Conservation (phyloP, 768 basidiomycete species). For the Boletus sensibilis region DNA sequence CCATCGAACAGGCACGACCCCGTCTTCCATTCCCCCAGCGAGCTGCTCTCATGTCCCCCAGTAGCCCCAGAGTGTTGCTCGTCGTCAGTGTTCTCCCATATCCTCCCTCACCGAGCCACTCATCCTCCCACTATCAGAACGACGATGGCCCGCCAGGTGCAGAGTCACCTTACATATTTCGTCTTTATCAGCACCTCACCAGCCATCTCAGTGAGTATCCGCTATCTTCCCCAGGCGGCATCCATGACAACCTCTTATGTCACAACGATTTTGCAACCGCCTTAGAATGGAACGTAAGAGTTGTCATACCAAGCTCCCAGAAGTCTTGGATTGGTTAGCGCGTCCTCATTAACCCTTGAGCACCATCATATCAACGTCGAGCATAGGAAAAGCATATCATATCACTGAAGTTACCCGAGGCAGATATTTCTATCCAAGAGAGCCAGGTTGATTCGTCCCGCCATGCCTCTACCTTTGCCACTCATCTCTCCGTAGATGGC, state of each 20-base stretch:
- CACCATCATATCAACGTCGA: not conserved
- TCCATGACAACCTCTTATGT: slow-evolving; percentile 12
- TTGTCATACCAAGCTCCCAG: slow-evolving; percentile 76
- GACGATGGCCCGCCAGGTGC: slow-evolving; percentile 79
- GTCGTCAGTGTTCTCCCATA: slow-evolving; percentile 37
- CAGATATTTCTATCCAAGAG: slow-evolving; percentile 72
- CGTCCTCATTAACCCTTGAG: not conserved
- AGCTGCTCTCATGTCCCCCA: slow-evolving; percentile 7
- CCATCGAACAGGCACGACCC: not conserved
- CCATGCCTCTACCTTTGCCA: not conserved
- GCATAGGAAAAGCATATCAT: slow-evolving; percentile 73
- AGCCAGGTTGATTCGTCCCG: slow-evolving; percentile 39
- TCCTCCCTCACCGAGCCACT: not conserved
- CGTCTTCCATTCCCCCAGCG: not conserved
- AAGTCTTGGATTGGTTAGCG: slow-evolving; percentile 83
- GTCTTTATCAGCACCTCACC: slow-evolving; percentile 62
- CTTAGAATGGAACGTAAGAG: slow-evolving; percentile 75
- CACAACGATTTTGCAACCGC: not conserved
- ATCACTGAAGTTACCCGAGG: slow-evolving; percentile 72
- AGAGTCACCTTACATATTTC: slow-evolving; percentile 75
- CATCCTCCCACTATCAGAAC: slow-evolving; percentile 47
- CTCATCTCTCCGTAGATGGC: slow-evolving; percentile 37
- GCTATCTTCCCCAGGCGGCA: not conserved
- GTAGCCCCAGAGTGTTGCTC: slow-evolving; percentile 37
- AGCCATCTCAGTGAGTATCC: slow-evolving; percentile 51